phyloP scores from a whole-genome alignment of 805 yeast species.

The Cyberlindnera sargentensis region DNA sequence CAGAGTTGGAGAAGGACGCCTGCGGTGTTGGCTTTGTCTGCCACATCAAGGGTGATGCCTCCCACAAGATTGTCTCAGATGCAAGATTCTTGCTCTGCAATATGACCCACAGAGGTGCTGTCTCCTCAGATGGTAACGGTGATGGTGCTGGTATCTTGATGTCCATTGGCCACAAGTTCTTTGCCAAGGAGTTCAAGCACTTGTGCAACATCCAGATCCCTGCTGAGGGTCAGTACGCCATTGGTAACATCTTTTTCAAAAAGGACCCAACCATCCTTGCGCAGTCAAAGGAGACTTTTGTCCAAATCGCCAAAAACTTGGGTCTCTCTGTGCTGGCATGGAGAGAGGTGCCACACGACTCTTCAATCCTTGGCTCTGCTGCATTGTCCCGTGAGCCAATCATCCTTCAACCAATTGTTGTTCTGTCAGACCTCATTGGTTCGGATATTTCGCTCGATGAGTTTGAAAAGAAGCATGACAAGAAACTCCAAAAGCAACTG shows the following conservation, averaged over 20 bases:
- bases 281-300: conserved; percentile 71
- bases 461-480: conserved; percentile 48
- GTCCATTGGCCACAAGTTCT: conserved; percentile 84
- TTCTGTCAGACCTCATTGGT: conserved; percentile 47
- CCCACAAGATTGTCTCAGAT: conserved; percentile 91
- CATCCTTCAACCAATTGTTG: conserved; percentile 89
- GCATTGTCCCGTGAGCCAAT: conserved; percentile 89
- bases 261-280: conserved; percentile 65
- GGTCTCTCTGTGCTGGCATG: conserved; percentile 86
- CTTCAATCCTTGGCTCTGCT: conserved; percentile 92
- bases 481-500: conserved; percentile 72
- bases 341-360: conserved; percentile 93
- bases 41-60: conserved; percentile 78
- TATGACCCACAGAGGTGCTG: conserved; percentile 99
- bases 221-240: conserved; percentile 80
- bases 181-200: conserved; percentile 75
- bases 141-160: conserved; percentile 98
- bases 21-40: conserved; percentile 99
- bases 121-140: conserved; percentile 94
- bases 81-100: conserved; percentile 83
- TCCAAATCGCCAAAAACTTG: conserved; percentile 65
- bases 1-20: conserved; percentile 90
- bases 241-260: conserved; percentile 91
- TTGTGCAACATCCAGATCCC: conserved; percentile 66
- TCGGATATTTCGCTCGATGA: conserved; percentile 37